A percentile compares a stretch with the other conserved stretches of the same genome.
Conservation (phyloP, 164 flowering plant genomes). For the Umbilicus rupestris region DNA sequence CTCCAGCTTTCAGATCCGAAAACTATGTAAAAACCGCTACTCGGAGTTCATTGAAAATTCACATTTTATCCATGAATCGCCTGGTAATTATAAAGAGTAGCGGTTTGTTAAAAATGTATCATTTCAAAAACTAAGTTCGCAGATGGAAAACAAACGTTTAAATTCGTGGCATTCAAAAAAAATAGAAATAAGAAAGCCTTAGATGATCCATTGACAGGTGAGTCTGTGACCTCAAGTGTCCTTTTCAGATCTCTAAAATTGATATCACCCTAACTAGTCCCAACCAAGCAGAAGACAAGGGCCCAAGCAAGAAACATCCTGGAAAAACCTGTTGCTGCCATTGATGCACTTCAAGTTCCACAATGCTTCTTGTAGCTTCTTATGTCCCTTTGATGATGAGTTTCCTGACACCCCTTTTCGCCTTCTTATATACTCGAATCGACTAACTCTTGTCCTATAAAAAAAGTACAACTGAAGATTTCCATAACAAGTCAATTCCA, state of each 20-base stretch:
- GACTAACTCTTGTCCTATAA: neutral
- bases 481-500: neutral
- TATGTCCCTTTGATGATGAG: neutral
- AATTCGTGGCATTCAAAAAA: too few relatives aligned
- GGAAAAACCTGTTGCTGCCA: constrained; percentile 23
- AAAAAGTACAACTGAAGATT: neutral
- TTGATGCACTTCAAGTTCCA: neutral
- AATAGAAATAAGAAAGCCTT: neutral
- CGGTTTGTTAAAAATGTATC: neutral
- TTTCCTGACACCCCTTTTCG: neutral
- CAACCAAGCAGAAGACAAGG: constrained; percentile 21
- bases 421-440: neutral
- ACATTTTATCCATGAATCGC: neutral
- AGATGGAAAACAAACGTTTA: too few relatives aligned
- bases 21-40: too few relatives aligned
- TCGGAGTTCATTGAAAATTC: too few relatives aligned
- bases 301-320: constrained; percentile 23
- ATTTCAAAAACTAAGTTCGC: too few relatives aligned
- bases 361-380: neutral
- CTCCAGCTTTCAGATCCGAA: constrained; percentile 51
- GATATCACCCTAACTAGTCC: constrained; percentile 20
- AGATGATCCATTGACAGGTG: constrained; percentile 36
- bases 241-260: constrained; percentile 29
- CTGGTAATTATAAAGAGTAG: neutral
- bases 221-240: constrained; percentile 30